Evolutionary conservation across 495 filamentous ascomycete species (phyloP).

Genomic region (Penicillium odoratum): DNA sequence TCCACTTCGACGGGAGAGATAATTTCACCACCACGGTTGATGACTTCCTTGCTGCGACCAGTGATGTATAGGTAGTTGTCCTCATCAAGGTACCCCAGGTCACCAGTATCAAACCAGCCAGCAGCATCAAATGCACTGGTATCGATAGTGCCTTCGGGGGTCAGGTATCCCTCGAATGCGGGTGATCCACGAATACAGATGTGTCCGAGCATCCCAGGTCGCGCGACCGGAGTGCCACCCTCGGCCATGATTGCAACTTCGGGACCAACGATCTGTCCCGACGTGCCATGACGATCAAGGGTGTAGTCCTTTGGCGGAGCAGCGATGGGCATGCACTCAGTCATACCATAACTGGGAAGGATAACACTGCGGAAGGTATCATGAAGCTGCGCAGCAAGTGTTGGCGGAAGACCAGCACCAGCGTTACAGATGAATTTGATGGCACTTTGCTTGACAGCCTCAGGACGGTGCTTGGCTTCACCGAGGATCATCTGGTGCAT

Average conservation of each 20-base stretch:
- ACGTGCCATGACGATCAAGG: conserved; percentile 45
- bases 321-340: conserved; percentile 51
- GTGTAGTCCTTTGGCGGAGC: conserved; percentile 36
- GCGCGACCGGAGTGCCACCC: conserved; percentile 15
- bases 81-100: conserved; percentile 47
- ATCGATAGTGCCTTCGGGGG: conserved; percentile 29
- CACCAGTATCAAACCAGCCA: conserved; percentile 52
- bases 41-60: conserved; percentile 73
- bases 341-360: conserved; percentile 51
- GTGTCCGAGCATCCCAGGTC: conserved; percentile 28
- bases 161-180: conserved; percentile 45
- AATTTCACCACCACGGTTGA: conserved; percentile 79
- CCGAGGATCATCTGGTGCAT: conserved; percentile 48
- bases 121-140: conserved; percentile 35
- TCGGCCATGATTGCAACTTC: conserved; percentile 38
- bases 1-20: conserved; percentile 80
- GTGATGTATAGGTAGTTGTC: conserved; percentile 70
- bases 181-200: conserved; percentile 47
- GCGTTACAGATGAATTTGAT: conserved; percentile 47
- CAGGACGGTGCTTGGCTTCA: conserved; percentile 27
- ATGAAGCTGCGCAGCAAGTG: conserved; percentile 35
- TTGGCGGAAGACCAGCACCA: conserved; percentile 43
- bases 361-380: conserved; percentile 40
- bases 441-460: conserved; percentile 33
- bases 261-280: conserved; percentile 40